Base-by-base conservation (phyloP, 2,329 filamentous ascomycete genomes). In the Stemphylium vesicarium region DNA sequence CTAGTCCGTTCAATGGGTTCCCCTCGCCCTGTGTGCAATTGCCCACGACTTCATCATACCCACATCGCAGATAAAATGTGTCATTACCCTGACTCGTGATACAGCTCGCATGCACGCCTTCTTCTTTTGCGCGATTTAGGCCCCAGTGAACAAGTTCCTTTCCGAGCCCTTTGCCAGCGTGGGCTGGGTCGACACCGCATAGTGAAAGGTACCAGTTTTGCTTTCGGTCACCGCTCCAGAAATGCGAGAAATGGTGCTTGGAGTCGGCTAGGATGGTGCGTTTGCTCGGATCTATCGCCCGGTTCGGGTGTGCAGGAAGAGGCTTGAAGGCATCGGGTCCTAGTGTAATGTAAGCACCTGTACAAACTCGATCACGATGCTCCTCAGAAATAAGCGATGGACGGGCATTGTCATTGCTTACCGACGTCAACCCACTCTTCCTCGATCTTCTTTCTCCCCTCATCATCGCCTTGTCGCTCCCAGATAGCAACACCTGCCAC, bases 71-170 rank as follows among this genome's bases (percentile, higher is more conserved):
- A 53, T 79, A 81, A 50, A 81, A 82, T 0, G 45, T 63, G 16
- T 79, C 76, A 16, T 73, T 79, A 1, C 71, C 74, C 4, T 72
- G 60, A 4, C 76, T 74, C 37, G 72, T 70, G 13, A 78, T 66
- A 0, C 81, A 75, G 16, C 73, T 77, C 20, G 78, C 72, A 52
- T 69, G 69, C n/a, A 80, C 57, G 0, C 65, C 67, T 10, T 80
- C 78, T 11, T 64, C 49, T 39, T 70, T 58, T 0, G 78, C 76
- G 32, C 68, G 60, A 0, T 75, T 63, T 0, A 81, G 57, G 0
- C 80, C 80, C 78, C 77, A 80, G 20, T 65, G 50, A 10, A 80
- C 78, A 7, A 82, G 69, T 20, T 59, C 60, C 4, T 66, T 68
- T 1, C 78, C 80, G 10, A 76, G 50, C 2, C 72, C 75, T 35